phyloP scores from a whole-genome alignment of 78 protist species.

The Diacronema lutheri region DNA sequence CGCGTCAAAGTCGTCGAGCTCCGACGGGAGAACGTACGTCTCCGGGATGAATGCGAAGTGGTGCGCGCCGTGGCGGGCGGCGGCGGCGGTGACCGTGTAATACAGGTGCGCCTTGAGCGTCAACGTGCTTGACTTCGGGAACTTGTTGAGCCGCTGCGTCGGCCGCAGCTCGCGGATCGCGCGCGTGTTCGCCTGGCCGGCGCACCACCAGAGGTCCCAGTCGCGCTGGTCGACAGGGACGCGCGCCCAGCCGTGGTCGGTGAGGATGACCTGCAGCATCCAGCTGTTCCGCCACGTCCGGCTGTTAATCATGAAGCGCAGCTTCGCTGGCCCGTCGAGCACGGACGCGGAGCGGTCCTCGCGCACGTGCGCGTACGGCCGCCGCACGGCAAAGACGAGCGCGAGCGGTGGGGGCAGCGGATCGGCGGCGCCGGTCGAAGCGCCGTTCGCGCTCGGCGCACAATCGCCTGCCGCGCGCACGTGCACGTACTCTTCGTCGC shows the following conservation, averaged over 20 bases:
- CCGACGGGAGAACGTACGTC: constrained; percentile 24
- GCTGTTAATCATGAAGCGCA: no score
- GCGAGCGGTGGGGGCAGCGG: no score
- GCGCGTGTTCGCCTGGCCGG: not conserved
- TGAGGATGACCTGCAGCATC: constrained; percentile 3
- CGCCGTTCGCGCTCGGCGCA: no score
- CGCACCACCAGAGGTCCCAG: constrained; percentile 6
- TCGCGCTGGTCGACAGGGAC: not conserved
- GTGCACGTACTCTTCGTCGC: no score
- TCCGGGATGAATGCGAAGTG: constrained; percentile 25
- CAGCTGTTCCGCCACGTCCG: no score
- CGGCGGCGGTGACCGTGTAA: not conserved
- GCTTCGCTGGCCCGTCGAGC: no score
- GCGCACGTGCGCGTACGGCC: no score
- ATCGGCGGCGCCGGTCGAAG: no score
- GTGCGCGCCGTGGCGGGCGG: not conserved
- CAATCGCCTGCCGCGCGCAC: no score
- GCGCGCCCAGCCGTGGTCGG: not conserved
- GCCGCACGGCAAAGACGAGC: no score
- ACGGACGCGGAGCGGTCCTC: no score
- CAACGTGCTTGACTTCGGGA: constrained; percentile 42
- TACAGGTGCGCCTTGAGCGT: constrained; percentile 49
- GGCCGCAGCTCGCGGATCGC: not conserved
- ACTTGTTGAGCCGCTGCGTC: constrained; percentile 54
- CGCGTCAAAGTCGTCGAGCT: not conserved